phyloP scores from a whole-genome alignment of 164 flowering plant genomes.

The Taxillus chinensis region DNA sequence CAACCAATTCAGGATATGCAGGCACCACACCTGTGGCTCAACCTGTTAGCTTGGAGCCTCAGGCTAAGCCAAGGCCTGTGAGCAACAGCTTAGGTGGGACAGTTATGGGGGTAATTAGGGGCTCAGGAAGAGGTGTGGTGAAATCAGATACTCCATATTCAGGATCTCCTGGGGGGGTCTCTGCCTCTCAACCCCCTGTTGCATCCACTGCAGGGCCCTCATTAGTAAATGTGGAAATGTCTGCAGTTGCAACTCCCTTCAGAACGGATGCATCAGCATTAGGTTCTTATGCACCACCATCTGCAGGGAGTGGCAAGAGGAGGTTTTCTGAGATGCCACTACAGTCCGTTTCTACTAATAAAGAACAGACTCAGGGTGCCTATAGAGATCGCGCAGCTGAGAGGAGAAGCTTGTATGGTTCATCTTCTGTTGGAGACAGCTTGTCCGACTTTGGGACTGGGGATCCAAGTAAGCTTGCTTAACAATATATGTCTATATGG shows the following conservation, averaged over 20 bases:
- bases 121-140: conserved; percentile 67
- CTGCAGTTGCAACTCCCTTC: conserved; percentile 38
- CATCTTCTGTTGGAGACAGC: conserved; percentile 50
- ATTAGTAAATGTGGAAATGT: conserved; percentile 25
- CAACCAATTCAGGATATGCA: conserved; percentile 26
- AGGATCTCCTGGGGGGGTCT: conserved; percentile 23
- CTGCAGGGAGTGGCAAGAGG: conserved; percentile 67
- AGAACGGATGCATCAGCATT: conserved; percentile 84
- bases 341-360: conserved; percentile 26
- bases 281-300: conserved; percentile 60
- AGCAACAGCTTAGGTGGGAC: conserved; percentile 65
- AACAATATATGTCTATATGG: conserved; percentile 11
- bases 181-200: conserved; percentile 19
- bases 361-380: conserved; percentile 53
- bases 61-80: conserved; percentile 42
- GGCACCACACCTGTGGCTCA: conserved; percentile 19
- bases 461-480: conserved; percentile 71
- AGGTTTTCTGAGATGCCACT: conserved; percentile 88
- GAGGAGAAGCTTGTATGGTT: conserved; percentile 86
- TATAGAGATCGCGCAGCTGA: conserved; percentile 99
- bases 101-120: conserved; percentile 82
- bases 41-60: conserved; percentile 30
- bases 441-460: conserved; percentile 33
- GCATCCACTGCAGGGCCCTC: conserved; percentile 19
- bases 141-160: conserved; percentile 53